Evolutionary conservation across 2,329 filamentous ascomycete genomes (phyloP).

Genomic region (Xylariomycetidae sp.): DNA sequence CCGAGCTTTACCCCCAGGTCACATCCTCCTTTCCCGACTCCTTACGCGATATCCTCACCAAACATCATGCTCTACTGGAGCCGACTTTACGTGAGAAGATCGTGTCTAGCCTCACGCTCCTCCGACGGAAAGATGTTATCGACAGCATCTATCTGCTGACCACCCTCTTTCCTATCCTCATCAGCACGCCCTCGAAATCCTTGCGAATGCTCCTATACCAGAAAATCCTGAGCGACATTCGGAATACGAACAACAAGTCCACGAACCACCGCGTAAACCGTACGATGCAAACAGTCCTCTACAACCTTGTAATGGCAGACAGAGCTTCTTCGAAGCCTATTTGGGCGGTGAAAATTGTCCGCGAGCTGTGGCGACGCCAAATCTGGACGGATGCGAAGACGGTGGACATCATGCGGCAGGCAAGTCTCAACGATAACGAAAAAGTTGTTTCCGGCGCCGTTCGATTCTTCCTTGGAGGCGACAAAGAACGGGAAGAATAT

Average conservation of each 20-base stretch:
- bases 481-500: constrained; percentile 89
- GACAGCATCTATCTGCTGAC: constrained; percentile 79
- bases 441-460: constrained; percentile 87
- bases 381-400: constrained; percentile 93
- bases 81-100: constrained; percentile 88
- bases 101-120: constrained; percentile 78
- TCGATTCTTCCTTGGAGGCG: constrained; percentile 90
- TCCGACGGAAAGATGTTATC: constrained; percentile 87
- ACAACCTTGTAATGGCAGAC: constrained; percentile 86
- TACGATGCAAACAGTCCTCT: constrained; percentile 87
- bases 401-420: constrained; percentile 98
- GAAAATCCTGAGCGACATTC: constrained; percentile 87
- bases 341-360: constrained; percentile 92
- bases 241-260: constrained; percentile 77
- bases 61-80: constrained; percentile 78
- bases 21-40: constrained; percentile 73
- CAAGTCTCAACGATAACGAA: constrained; percentile 79
- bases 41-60: constrained; percentile 70
- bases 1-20: constrained; percentile 84
- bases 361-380: constrained; percentile 93
- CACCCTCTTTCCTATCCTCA: constrained; percentile 88
- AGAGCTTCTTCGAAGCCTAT: constrained; percentile 78
- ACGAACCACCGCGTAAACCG: constrained; percentile 91
- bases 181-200: constrained; percentile 86
- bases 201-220: constrained; percentile 71